Conservation (phyloP, 129 eudicot species). For the Arctium lappa region DNA sequence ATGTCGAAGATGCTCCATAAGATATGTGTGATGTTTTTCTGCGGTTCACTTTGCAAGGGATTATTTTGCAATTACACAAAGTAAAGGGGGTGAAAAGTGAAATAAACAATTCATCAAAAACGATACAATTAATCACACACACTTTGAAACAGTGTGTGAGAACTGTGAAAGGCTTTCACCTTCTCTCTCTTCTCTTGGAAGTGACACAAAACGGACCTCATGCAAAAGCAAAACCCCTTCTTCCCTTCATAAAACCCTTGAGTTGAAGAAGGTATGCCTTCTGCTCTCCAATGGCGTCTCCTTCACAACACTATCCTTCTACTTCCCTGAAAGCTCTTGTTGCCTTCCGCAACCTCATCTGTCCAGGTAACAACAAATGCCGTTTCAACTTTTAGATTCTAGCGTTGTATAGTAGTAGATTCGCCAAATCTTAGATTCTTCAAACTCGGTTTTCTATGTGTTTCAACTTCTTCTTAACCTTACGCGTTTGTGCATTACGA, state of each 20-base stretch:
- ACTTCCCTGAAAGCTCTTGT: conserved; percentile 41
- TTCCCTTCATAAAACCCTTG: conserved; percentile 22
- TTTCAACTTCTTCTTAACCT: background rate
- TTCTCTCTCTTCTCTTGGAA: conserved; percentile 43
- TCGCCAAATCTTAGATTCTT: background rate
- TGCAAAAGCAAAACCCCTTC: conserved; percentile 43
- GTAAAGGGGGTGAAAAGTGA: background rate
- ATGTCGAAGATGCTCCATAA: background rate
- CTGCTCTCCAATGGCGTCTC: conserved; percentile 36
- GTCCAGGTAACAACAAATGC: conserved; percentile 29
- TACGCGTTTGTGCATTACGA: conserved; percentile 5
- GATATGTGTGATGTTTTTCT: too few relatives aligned
- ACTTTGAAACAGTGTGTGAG: conserved; percentile 13
- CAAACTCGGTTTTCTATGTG: background rate
- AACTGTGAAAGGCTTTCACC: background rate
- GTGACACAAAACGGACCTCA: conserved; percentile 50
- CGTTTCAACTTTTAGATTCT: conserved; percentile 7
- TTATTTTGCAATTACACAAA: background rate
- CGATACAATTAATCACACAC: conserved; percentile 5
- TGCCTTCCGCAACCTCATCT: conserved; percentile 38
- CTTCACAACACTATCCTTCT: conserved; percentile 17
- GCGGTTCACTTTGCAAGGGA: background rate
- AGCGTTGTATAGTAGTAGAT: background rate
- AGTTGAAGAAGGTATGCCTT: background rate
- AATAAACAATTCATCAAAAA: conserved; percentile 10